phyloP scores from a whole-genome alignment of 768 basidiomycete genomes.

The Sutorius australiensis region DNA sequence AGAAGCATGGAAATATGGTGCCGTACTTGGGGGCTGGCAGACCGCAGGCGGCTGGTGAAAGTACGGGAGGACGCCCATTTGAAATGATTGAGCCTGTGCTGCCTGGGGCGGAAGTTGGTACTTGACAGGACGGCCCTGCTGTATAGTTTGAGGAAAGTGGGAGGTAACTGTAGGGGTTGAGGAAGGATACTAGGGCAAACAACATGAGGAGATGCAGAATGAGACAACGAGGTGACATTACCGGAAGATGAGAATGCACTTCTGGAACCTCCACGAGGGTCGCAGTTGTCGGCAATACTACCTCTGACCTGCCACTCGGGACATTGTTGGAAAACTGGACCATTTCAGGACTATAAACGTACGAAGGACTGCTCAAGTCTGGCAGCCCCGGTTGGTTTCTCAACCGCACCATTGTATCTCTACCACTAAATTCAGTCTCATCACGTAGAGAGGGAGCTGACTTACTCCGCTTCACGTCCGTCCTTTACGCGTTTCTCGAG shows the following conservation, averaged over 20 bases:
- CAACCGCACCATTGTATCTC: slow-evolving; percentile 21
- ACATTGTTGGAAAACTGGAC: slow-evolving; percentile 13
- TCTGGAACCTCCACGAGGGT: slow-evolving; percentile 34
- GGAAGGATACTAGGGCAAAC: slow-evolving; percentile 11
- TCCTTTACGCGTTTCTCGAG: slow-evolving; percentile 36
- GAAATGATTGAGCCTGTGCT: slow-evolving; percentile 2
- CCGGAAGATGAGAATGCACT: slow-evolving; percentile 9
- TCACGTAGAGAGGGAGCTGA: neutral
- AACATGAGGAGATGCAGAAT: slow-evolving; percentile 4
- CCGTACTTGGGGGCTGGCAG: neutral
- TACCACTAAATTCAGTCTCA: slow-evolving; percentile 7
- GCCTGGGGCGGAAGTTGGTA: neutral
- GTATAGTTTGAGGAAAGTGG: slow-evolving; percentile 5
- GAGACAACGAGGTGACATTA: slow-evolving; percentile 4
- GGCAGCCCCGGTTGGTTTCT: slow-evolving; percentile 5
- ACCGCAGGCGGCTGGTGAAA: neutral
- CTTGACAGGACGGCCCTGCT: neutral
- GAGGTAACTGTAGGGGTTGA: neutral
- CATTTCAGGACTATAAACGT: slow-evolving; percentile 10
- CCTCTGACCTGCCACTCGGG: slow-evolving; percentile 13
- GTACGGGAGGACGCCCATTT: neutral
- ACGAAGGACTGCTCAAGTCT: neutral
- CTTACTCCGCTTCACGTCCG: slow-evolving; percentile 46
- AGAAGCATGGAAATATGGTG: slow-evolving; percentile 1
- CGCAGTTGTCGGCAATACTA: slow-evolving; percentile 32